Evolutionary conservation across 148 eudicot genomes (phyloP).

Genomic region (Rhododendron ovatum): DNA sequence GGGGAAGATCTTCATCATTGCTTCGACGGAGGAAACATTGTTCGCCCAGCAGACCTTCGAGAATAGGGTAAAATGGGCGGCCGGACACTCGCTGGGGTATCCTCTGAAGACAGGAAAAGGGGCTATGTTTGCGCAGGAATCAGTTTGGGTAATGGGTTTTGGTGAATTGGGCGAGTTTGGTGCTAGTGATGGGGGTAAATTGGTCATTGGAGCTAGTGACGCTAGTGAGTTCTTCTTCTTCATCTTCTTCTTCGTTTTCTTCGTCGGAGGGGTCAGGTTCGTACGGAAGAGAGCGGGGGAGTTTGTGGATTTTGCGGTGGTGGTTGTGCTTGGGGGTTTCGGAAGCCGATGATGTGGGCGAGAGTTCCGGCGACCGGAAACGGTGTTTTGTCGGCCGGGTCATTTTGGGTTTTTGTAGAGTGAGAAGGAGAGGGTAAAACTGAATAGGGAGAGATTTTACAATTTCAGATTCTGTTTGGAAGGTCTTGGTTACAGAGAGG

Average conservation of each 20-base stretch:
- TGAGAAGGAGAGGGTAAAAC: background rate
- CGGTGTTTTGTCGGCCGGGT: background rate
- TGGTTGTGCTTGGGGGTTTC: background rate
- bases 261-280: background rate
- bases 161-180: background rate
- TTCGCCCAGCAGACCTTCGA: slow-evolving; percentile 17
- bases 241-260: background rate
- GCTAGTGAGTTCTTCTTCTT: background rate
- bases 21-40: slow-evolving; percentile 12
- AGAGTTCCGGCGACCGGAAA: background rate
- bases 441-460: background rate
- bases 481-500: background rate
- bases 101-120: slow-evolving; percentile 20
- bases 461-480: background rate
- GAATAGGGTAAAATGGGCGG: slow-evolving; percentile 21
- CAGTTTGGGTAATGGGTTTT: background rate
- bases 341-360: background rate
- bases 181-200: background rate
- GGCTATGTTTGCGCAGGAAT: slow-evolving; percentile 11
- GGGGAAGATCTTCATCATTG: slow-evolving; percentile 23
- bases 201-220: background rate
- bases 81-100: slow-evolving; percentile 12
- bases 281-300: background rate
- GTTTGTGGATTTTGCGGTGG: background rate
- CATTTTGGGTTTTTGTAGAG: background rate